These are phyloP conservation scores for Aspergillus tanneri DNA, from an alignment of 2,329 filamentous ascomycete species.

Conservation along the genomic window DNA sequence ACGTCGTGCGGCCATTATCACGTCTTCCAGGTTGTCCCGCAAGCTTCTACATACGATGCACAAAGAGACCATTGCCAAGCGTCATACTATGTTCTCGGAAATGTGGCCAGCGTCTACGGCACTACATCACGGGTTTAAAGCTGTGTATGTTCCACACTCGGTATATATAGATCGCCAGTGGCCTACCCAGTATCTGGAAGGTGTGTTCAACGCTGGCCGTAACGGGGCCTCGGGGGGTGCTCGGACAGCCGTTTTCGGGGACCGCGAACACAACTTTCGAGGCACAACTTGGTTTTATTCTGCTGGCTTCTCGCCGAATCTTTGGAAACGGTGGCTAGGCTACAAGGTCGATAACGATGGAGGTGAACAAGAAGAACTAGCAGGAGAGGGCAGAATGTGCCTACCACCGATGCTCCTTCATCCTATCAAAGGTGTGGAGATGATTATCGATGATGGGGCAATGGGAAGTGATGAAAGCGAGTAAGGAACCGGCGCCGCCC, in stretches of 20 bases:
- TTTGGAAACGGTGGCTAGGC: slow-evolving; percentile 85
- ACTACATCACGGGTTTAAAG: slow-evolving; percentile 89
- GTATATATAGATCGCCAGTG: slow-evolving; percentile 84
- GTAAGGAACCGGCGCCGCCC: background rate
- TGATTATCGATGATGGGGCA: slow-evolving; percentile 44
- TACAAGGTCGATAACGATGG: slow-evolving; percentile 75
- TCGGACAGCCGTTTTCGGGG: slow-evolving; percentile 71
- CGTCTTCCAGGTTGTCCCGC: slow-evolving; percentile 77
- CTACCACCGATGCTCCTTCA: slow-evolving; percentile 85
- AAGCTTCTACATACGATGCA: slow-evolving; percentile 85
- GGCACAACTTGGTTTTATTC: slow-evolving; percentile 93
- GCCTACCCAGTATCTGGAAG: slow-evolving; percentile 74
- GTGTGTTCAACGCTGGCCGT: slow-evolving; percentile 74
- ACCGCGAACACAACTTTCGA: slow-evolving; percentile 83
- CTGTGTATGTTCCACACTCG: slow-evolving; percentile 85
- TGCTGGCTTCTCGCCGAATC: slow-evolving; percentile 72
- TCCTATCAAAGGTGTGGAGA: slow-evolving; percentile 75
- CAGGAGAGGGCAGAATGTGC: slow-evolving; percentile 83
- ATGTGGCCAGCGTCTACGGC: slow-evolving; percentile 92
- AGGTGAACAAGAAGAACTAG: slow-evolving; percentile 71
- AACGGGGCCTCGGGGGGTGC: slow-evolving; percentile 74
- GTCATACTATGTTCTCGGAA: slow-evolving; percentile 89
- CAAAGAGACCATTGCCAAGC: slow-evolving; percentile 77
- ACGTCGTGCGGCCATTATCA: slow-evolving; percentile 84
- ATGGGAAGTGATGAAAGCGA: background rate